Percentiles rank a stretch among this genome's conserved stretches.
phyloP scores from a whole-genome alignment of 305 asterid species.

The Nicotiana rustica region DNA sequence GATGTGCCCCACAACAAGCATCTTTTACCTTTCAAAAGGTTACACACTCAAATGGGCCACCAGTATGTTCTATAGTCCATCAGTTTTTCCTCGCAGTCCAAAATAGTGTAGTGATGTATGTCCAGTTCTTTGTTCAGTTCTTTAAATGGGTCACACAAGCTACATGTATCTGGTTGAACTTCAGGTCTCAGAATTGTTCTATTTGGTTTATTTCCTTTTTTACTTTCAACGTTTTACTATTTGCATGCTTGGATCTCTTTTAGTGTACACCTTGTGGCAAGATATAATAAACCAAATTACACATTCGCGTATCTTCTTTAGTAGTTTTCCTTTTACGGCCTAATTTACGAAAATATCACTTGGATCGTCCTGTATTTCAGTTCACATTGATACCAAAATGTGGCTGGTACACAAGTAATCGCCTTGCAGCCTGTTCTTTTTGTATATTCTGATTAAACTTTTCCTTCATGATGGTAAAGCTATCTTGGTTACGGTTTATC shows the following conservation, averaged over 20 bases:
- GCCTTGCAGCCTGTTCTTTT: background rate
- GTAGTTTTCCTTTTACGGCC: background rate
- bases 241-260: slow-evolving; percentile 17
- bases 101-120: background rate
- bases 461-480: slow-evolving; percentile 21
- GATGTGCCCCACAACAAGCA: background rate
- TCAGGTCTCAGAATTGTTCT: background rate
- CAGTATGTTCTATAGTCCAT: background rate
- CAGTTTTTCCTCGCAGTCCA: background rate
- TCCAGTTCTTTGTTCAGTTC: background rate
- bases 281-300: background rate
- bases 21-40: background rate
- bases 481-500: background rate
- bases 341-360: background rate
- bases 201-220: slow-evolving; percentile 8
- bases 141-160: too few species aligned
- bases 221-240: background rate
- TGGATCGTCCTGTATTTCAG: slow-evolving; percentile 3
- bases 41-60: background rate
- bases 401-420: background rate
- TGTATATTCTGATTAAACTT: slow-evolving; percentile 15
- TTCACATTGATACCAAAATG: background rate
- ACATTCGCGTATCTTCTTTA: background rate
- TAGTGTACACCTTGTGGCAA: background rate
- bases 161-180: too few species aligned